phyloP scores from a whole-genome alignment of 2,329 filamentous ascomycete species.

The Phaeophleospora eucalypticola region DNA sequence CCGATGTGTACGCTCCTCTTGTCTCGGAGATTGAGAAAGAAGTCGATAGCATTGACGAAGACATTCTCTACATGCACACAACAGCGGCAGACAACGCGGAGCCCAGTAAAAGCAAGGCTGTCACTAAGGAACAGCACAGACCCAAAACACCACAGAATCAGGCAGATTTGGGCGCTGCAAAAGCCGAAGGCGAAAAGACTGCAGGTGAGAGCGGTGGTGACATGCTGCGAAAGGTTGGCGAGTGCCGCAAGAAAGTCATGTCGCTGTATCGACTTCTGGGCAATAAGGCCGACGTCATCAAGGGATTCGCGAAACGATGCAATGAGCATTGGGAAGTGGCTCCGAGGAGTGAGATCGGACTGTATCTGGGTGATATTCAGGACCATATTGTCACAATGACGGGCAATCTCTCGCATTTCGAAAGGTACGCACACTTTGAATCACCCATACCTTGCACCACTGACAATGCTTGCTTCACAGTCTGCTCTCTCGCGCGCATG shows the following conservation, averaged over 20 bases:
- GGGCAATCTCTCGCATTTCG: slow-evolving; percentile 89
- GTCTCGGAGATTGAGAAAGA: slow-evolving; percentile 93
- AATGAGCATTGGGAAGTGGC: slow-evolving; percentile 98
- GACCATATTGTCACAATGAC: slow-evolving; percentile 99
- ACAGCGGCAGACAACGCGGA: slow-evolving; percentile 20
- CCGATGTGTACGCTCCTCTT: slow-evolving; percentile 87
- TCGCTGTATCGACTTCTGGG: slow-evolving; percentile 85
- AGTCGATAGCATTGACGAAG: slow-evolving; percentile 94
- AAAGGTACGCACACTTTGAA: slow-evolving; percentile 61
- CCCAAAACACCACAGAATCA: slow-evolving; percentile 31
- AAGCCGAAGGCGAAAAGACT: slow-evolving; percentile 36
- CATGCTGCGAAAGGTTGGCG: slow-evolving; percentile 88
- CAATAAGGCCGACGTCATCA: slow-evolving; percentile 98
- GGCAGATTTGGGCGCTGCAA: slow-evolving; percentile 26
- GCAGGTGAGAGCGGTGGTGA: slow-evolving; percentile 55
- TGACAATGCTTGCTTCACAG: slow-evolving; percentile 43
- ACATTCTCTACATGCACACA: slow-evolving; percentile 77
- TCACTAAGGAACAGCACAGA: slow-evolving; percentile 27
- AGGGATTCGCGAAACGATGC: slow-evolving; percentile 96
- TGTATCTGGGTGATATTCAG: slow-evolving; percentile 96
- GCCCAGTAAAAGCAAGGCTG: slow-evolving; percentile 9
- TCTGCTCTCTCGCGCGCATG: slow-evolving; percentile 84
- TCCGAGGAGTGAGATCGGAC: slow-evolving; percentile 89
- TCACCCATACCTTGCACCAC: not conserved
- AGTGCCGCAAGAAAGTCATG: slow-evolving; percentile 97